Conservation (phyloP, 495 filamentous ascomycete genomes). For the Hyaloscypha bicolor region DNA sequence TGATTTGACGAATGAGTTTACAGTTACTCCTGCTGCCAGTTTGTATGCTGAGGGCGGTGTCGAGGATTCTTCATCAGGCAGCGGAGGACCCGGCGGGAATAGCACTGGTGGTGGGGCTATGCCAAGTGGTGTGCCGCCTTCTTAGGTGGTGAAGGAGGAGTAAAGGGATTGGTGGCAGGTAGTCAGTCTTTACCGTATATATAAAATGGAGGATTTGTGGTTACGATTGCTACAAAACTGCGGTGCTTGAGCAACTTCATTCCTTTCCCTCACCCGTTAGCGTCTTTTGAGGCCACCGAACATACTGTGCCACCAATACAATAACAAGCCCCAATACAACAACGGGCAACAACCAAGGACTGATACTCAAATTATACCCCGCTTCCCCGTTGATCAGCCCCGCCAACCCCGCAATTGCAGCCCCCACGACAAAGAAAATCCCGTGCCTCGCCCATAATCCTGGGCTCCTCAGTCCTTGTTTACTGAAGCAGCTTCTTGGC, state of each 20-base stretch:
- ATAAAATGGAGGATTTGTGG: too few relatives aligned
- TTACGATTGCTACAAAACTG: too few relatives aligned
- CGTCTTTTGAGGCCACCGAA: conserved; percentile 8
- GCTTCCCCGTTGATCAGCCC: conserved; percentile 30
- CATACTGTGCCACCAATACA: conserved; percentile 40
- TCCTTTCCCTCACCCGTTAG: neutral
- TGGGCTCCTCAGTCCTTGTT: conserved; percentile 24
- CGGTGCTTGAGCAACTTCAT: neutral
- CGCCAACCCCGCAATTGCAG: conserved; percentile 27
- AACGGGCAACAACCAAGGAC: conserved; percentile 44
- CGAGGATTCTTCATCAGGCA: neutral
- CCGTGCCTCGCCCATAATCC: conserved; percentile 27
- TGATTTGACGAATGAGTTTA: conserved; percentile 39
- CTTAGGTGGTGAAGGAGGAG: too few relatives aligned
- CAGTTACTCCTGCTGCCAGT: conserved; percentile 27
- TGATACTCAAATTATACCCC: conserved; percentile 31
- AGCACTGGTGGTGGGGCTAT: too few relatives aligned
- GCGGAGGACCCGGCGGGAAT: too few relatives aligned
- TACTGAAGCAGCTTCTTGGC: conserved; percentile 16
- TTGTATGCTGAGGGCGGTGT: conserved; percentile 20
- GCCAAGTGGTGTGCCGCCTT: too few relatives aligned
- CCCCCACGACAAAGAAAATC: conserved; percentile 9
- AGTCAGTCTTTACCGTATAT: too few relatives aligned
- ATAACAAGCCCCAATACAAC: conserved; percentile 38
- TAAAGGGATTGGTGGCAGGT: too few relatives aligned